These are phyloP conservation scores for Saccharomycopsis selenospora DNA, from an alignment of 805 yeast genomes.

Conservation along the genomic window DNA sequence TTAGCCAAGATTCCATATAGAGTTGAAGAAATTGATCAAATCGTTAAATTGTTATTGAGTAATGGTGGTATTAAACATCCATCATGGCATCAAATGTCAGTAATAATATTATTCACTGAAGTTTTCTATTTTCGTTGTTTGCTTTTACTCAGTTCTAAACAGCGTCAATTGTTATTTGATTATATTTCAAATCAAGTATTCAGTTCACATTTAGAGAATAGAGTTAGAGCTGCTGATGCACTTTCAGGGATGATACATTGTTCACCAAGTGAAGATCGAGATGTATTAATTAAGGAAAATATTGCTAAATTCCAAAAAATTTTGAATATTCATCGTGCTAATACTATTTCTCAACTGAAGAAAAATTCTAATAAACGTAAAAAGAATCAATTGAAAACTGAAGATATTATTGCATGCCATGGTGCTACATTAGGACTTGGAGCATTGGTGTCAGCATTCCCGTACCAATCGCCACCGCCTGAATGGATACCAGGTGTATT, in stretches of 20 bases:
- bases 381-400: constrained; percentile 26
- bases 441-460: constrained; percentile 80
- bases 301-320: constrained; percentile 38
- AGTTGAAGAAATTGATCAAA: constrained; percentile 33
- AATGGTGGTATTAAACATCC: constrained; percentile 32
- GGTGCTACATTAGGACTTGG: constrained; percentile 88
- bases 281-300: constrained; percentile 33
- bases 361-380: constrained; percentile 19
- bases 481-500: constrained; percentile 75
- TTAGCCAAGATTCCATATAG: constrained; percentile 44
- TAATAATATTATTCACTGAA: constrained; percentile 64
- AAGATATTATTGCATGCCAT: constrained; percentile 50
- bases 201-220: constrained; percentile 62
- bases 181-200: constrained; percentile 47
- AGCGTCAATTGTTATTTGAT: constrained; percentile 43
- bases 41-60: constrained; percentile 38
- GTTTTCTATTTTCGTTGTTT: constrained; percentile 64
- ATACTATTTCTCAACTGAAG: constrained; percentile 25
- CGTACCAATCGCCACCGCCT: constrained; percentile 89
- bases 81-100: constrained; percentile 54
- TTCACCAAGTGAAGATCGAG: constrained; percentile 39
- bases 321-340: constrained; percentile 29
- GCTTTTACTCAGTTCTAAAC: constrained; percentile 41
- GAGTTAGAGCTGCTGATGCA: constrained; percentile 65
- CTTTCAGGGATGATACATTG: constrained; percentile 73